Evolutionary conservation across 495 filamentous ascomycete species (phyloP).

Genomic region (Penicillium chermesinum): DNA sequence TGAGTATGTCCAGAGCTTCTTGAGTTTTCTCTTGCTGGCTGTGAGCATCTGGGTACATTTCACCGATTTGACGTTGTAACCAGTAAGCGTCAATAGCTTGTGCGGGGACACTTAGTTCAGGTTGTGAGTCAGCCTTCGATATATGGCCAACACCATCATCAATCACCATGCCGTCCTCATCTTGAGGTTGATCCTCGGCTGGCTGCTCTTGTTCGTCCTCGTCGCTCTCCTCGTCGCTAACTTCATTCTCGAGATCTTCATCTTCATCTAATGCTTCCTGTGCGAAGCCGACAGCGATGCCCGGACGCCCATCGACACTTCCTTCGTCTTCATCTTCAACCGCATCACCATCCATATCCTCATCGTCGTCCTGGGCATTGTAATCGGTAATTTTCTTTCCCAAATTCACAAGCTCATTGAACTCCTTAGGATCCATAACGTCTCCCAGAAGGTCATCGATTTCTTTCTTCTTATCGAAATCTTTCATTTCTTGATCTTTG

Average conservation of each 20-base stretch:
- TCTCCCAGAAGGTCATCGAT: constrained; percentile 87
- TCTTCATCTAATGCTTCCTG: constrained; percentile 92
- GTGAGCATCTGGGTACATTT: constrained; percentile 83
- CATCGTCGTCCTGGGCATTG: constrained; percentile 93
- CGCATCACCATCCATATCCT: constrained; percentile 67
- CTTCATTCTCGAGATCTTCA: constrained; percentile 74
- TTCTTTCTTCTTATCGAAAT: constrained; percentile 97
- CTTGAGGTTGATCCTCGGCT: constrained; percentile 44
- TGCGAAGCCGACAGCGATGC: constrained; percentile 96
- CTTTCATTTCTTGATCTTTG: constrained; percentile 93
- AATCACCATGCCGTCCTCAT: constrained; percentile 72
- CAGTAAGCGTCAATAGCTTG: constrained; percentile 96
- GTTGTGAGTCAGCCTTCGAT: constrained; percentile 46
- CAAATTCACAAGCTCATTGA: constrained; percentile 93
- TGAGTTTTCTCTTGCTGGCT: constrained; percentile 83
- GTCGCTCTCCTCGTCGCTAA: constrained; percentile 76
- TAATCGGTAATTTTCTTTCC: constrained; percentile 99
- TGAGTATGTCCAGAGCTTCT: constrained; percentile 73
- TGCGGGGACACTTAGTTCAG: constrained; percentile 58
- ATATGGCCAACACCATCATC: constrained; percentile 51
- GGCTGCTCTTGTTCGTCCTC: constrained; percentile 58
- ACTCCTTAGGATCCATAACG: constrained; percentile 80
- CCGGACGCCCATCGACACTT: constrained; percentile 92
- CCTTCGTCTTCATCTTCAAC: constrained; percentile 63
- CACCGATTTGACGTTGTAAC: constrained; percentile 88